Percentiles rank a stretch among this genome's conserved stretches.
Conservation (phyloP, 163 green algal species). For the Chlorella variabilis region DNA sequence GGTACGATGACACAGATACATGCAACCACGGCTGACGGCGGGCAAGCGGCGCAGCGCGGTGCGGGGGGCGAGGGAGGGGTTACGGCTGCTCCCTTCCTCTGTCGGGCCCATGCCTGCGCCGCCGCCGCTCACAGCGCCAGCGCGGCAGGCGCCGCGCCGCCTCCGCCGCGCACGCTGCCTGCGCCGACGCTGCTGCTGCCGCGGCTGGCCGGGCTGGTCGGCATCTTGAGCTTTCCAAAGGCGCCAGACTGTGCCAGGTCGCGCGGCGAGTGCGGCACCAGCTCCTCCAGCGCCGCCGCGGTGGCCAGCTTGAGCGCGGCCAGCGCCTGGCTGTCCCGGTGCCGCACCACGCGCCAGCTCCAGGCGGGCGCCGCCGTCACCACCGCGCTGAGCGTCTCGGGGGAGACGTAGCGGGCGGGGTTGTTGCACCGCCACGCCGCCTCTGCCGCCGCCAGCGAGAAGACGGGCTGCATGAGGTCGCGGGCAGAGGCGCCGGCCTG, state of each 20-base stretch:
- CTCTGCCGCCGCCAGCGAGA: slow-evolving; percentile 33
- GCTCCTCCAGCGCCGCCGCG: slow-evolving; percentile 17
- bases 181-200: neutral
- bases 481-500: slow-evolving; percentile 7
- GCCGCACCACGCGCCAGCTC: slow-evolving; percentile 35
- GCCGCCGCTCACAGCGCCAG: neutral
- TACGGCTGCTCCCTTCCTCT: too few relatives aligned
- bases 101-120: too few relatives aligned
- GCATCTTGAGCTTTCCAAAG: slow-evolving; percentile 6
- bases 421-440: slow-evolving; percentile 30
- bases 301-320: slow-evolving; percentile 29
- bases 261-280: slow-evolving; percentile 8
- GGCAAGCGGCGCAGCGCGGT: too few relatives aligned
- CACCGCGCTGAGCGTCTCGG: neutral
- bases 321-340: slow-evolving; percentile 28
- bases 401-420: slow-evolving; percentile 5
- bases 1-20: too few relatives aligned
- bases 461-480: slow-evolving; percentile 44
- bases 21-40: too few relatives aligned
- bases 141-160: neutral
- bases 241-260: slow-evolving; percentile 2
- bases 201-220: neutral
- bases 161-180: neutral
- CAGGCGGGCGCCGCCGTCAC: slow-evolving; percentile 17
- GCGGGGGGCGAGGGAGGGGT: too few relatives aligned